Evolutionary conservation across 345 rosid species (phyloP).

Genomic region (Nasturtium officinale): DNA sequence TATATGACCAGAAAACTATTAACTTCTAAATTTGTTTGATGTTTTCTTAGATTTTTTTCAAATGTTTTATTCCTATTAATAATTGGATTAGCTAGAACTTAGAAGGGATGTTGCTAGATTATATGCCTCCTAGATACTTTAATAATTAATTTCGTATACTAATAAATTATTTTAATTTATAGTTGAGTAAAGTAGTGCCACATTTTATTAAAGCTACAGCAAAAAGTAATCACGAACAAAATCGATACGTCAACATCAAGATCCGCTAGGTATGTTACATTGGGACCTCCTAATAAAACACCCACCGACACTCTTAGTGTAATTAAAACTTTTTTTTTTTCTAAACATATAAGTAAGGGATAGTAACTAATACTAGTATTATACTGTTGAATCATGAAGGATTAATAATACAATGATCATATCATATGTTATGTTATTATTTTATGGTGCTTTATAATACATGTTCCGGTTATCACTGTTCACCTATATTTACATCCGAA

Average conservation of each 20-base stretch:
- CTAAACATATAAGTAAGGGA: neutral
- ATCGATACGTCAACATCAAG: conserved; percentile 37
- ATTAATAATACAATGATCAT: neutral
- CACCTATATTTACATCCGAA: neutral
- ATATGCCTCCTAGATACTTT: conserved; percentile 13
- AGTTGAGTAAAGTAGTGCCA: conserved; percentile 39
- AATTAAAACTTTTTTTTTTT: conserved; percentile 5
- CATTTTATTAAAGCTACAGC: conserved; percentile 24
- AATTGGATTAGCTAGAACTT: conserved; percentile 10
- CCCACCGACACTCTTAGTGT: conserved; percentile 57
- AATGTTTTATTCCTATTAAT: neutral
- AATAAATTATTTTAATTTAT: conserved; percentile 4
- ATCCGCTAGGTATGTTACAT: conserved; percentile 32
- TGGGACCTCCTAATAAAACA: conserved; percentile 43
- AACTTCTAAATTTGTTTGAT: neutral
- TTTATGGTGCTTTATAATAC: conserved; percentile 3
- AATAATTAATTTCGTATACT: neutral
- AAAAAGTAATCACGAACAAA: conserved; percentile 30
- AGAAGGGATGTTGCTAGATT: neutral
- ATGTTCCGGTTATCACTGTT: neutral
- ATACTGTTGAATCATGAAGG: neutral
- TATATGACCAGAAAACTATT: conserved; percentile 4
- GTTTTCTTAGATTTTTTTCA: conserved; percentile 16
- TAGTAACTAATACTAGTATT: neutral
- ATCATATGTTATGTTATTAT: neutral